Evolutionary conservation across 2,329 filamentous ascomycete species (phyloP).

Genomic region (Pyrenochaeta sp.): DNA sequence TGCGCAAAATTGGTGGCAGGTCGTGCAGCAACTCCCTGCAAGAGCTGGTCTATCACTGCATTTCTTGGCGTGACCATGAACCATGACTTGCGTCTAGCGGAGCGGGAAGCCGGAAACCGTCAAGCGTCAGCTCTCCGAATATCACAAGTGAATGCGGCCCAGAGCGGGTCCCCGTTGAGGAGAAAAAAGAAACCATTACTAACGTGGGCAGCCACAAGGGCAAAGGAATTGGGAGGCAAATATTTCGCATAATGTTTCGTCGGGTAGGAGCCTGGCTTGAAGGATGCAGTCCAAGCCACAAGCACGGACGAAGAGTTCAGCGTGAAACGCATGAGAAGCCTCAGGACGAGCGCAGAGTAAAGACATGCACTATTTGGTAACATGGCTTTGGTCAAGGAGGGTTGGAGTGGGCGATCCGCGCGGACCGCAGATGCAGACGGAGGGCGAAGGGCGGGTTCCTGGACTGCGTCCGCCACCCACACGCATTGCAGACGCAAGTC

Average conservation of each 20-base stretch:
- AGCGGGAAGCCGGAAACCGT: slow-evolving; percentile 19
- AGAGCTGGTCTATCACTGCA: slow-evolving; percentile 26
- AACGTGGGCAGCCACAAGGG: background rate
- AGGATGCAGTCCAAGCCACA: slow-evolving; percentile 10
- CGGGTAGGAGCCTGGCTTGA: slow-evolving; percentile 5
- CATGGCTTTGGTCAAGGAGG: background rate
- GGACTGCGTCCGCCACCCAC: slow-evolving; percentile 11
- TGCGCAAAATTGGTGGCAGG: slow-evolving; percentile 26
- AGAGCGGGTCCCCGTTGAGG: background rate
- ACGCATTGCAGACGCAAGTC: slow-evolving; percentile 17
- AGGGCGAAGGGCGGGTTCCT: slow-evolving; percentile 8
- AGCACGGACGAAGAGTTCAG: slow-evolving; percentile 15
- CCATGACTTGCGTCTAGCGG: slow-evolving; percentile 28
- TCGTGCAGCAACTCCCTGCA: slow-evolving; percentile 24
- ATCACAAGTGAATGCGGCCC: slow-evolving; percentile 5
- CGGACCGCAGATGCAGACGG: slow-evolving; percentile 11
- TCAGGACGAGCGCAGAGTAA: slow-evolving; percentile 9
- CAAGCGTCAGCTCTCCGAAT: slow-evolving; percentile 6
- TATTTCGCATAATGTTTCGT: slow-evolving; percentile 15
- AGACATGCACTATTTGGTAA: background rate
- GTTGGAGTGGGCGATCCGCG: slow-evolving; percentile 4
- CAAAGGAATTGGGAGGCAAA: background rate
- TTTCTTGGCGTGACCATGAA: slow-evolving; percentile 40
- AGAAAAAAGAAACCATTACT: slow-evolving; percentile 1
- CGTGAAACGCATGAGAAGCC: slow-evolving; percentile 23